These are phyloP conservation scores for Phoma sp. DNA, from an alignment of 2,329 filamentous ascomycete species.

Conservation along the genomic window DNA sequence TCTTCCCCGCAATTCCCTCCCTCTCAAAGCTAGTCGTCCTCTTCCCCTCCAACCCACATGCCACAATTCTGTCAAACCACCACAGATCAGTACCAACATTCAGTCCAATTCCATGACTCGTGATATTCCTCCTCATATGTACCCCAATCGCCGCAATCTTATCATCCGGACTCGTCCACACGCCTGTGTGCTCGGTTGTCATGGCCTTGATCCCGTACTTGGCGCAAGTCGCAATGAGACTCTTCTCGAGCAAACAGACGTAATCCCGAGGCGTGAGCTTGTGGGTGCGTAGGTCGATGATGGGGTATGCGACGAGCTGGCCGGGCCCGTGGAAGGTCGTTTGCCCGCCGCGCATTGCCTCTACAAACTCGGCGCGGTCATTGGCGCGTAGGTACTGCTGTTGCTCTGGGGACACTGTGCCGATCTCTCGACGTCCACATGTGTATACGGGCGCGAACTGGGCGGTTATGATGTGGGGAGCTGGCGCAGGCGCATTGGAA, in stretches of 20 bases:
- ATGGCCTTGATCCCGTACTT: conserved; percentile 66
- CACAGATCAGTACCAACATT: conserved; percentile 71
- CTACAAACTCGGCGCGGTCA: conserved; percentile 66
- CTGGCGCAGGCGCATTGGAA: conserved; percentile 55
- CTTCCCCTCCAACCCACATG: conserved; percentile 84
- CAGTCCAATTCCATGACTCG: conserved; percentile 82
- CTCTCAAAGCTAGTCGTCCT: conserved; percentile 75
- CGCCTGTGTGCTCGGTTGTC: conserved; percentile 79
- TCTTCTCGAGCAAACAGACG: conserved; percentile 77
- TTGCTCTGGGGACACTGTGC: conserved; percentile 57
- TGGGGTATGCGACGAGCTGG: conserved; percentile 89
- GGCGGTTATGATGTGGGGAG: conserved; percentile 78
- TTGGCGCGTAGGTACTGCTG: conserved; percentile 47
- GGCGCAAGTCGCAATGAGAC: conserved; percentile 70
- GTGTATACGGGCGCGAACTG: conserved; percentile 85
- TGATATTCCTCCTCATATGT: conserved; percentile 84
- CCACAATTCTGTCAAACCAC: conserved; percentile 79
- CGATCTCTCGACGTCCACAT: conserved; percentile 79
- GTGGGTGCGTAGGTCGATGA: conserved; percentile 79
- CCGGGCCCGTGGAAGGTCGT: conserved; percentile 96
- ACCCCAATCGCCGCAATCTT: conserved; percentile 94
- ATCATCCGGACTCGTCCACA: conserved; percentile 65
- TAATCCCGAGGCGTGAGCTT: conserved; percentile 75
- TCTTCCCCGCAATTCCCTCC: conserved; percentile 53
- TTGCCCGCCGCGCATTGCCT: conserved; percentile 83